Evolutionary conservation across 2,329 filamentous ascomycete species (phyloP), one percentile per base, ranked within the genome.

Genomic region (Aspergillus neotritici): DNA sequence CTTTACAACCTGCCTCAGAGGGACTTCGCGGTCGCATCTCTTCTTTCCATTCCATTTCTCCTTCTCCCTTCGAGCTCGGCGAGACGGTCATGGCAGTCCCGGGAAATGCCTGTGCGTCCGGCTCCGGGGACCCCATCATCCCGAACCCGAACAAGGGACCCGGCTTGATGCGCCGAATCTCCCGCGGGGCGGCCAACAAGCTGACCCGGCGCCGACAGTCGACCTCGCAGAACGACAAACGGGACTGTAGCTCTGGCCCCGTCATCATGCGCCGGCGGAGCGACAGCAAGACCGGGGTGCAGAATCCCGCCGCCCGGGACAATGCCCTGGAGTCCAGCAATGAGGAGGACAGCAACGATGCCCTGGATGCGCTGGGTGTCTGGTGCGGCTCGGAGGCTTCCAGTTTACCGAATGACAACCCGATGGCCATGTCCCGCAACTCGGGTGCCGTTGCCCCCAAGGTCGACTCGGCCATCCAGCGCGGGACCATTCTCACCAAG

Each of bases 211-310:
- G 89, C 50, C 79, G 90, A 48, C 83, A 85, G 49, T 94, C 87
- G 12, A 89, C 87, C 3, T 83, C 83, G 1, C 79, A 85, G 34
- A 79, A 85, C 14, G 81, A 83, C 48, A 87, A 84, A 62, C 82
- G 90, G 33, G 89, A 96, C 60, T 83, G 86, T 49, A 96, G 90
- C 61, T 84, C 89, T 17, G 93, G 93, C 0, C 93, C 93, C 2
- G 85, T 89, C 43, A 86, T 95, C 40, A 80, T 94, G 66, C 82
- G 91, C 49, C 79, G 88, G 45, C 82, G 90, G 52, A 96, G 90
- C 65, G 89, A 94, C 65, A 95, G 90, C 71, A 93, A 86, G 65
- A 86, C 80, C 52, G 84, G 84, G 5, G 74, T 76, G 6, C 78
- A 80, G 8, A 69, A 76, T 30, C 21, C 21, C 21, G 21, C 21